Percentiles rank a stretch among this genome's conserved stretches.
phyloP scores from a whole-genome alignment of 2,329 filamentous ascomycete species.

The Neofusicoccum umdonicola region DNA sequence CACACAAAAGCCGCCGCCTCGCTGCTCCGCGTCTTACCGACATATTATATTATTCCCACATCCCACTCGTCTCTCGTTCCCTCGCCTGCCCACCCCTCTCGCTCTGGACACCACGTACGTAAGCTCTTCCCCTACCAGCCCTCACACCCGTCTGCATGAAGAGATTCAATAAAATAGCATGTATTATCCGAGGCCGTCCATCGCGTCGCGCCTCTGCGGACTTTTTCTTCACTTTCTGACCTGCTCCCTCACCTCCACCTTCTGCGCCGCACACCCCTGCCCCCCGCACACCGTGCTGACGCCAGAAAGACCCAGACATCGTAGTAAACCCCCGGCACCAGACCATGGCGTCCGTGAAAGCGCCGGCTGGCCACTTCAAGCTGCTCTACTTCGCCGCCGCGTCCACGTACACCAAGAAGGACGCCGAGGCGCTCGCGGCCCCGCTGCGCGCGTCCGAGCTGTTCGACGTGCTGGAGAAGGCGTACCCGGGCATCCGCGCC shows the following conservation, averaged over 20 bases:
- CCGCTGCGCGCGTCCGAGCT: slow-evolving; percentile 63
- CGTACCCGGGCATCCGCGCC: slow-evolving; percentile 66
- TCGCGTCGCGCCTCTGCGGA: slow-evolving; percentile 31
- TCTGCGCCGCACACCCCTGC: not conserved
- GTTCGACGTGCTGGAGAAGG: slow-evolving; percentile 65
- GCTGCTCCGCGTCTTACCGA: not conserved
- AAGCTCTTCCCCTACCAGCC: not conserved
- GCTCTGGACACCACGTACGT: not conserved
- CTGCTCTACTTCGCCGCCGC: slow-evolving; percentile 81
- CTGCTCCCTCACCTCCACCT: not conserved
- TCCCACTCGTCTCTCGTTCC: not conserved
- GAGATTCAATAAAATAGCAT: slow-evolving; percentile 43
- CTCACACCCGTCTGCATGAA: slow-evolving; percentile 26
- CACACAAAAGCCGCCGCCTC: slow-evolving; percentile 2
- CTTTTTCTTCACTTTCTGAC: slow-evolving; percentile 30
- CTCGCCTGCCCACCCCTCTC: not conserved
- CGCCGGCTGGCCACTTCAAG: slow-evolving; percentile 67
- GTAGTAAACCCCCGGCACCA: not conserved
- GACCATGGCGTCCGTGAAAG: slow-evolving; percentile 43
- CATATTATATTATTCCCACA: not conserved
- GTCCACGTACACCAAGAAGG: slow-evolving; percentile 66
- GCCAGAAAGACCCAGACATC: not conserved
- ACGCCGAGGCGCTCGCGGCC: slow-evolving; percentile 64
- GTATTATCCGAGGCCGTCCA: slow-evolving; percentile 47
- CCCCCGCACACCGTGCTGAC: not conserved